These are phyloP conservation scores for Leishmania arabica DNA, from an alignment of 208 protist genomes.

Conservation along the genomic window DNA sequence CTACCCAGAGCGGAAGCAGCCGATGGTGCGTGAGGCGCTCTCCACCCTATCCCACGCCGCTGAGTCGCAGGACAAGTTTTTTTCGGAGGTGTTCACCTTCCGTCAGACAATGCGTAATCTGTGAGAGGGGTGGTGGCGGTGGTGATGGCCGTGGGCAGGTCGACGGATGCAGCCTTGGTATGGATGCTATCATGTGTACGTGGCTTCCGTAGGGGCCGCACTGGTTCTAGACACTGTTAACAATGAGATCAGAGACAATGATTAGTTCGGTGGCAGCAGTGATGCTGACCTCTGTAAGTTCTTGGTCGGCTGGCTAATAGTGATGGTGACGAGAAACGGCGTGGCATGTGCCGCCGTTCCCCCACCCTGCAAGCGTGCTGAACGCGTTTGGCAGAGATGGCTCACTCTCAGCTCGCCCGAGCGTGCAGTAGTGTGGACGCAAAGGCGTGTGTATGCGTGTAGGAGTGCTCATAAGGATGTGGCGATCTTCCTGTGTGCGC, in stretches of 20 bases:
- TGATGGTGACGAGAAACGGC: neutral
- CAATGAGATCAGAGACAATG: neutral
- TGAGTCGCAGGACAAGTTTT: slow-evolving; percentile 77
- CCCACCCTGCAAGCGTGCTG: neutral
- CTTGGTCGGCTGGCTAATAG: neutral
- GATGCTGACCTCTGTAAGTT: neutral
- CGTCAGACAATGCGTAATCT: slow-evolving; percentile 67
- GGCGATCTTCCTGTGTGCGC: slow-evolving; percentile 1
- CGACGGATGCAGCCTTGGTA: neutral
- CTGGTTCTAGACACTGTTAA: neutral
- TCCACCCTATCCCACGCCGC: slow-evolving; percentile 60
- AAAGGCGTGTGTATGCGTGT: neutral
- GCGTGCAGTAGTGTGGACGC: neutral
- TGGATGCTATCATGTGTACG: neutral
- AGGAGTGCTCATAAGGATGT: neutral
- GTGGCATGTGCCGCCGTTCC: neutral
- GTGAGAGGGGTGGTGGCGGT: slow-evolving; percentile 22
- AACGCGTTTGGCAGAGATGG: neutral
- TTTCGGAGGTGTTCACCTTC: slow-evolving; percentile 81
- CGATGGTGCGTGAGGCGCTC: slow-evolving; percentile 64
- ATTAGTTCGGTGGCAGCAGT: neutral
- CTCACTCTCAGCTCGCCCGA: too few relatives aligned
- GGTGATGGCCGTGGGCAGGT: neutral
- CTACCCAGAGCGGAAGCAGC: slow-evolving; percentile 71
- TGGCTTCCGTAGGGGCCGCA: neutral